These are phyloP conservation scores for Dryas drummondii DNA, from an alignment of 306 rosid genomes.

Conservation along the genomic window DNA sequence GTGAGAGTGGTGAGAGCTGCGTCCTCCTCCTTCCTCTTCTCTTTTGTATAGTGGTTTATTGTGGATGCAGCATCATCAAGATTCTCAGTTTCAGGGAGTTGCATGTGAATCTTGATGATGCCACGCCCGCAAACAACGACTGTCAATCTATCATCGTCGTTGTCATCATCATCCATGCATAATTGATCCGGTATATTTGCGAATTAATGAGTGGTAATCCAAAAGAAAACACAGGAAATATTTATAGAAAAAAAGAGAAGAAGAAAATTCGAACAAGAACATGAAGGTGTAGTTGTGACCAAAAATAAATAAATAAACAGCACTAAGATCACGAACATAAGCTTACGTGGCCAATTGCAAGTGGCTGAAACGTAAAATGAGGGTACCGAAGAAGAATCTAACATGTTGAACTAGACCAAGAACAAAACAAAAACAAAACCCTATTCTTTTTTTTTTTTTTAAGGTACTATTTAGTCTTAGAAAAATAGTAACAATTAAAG, in stretches of 20 bases:
- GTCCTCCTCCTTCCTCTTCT: neutral
- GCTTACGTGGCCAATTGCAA: conserved; percentile 45
- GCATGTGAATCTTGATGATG: conserved; percentile 93
- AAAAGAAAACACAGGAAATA: neutral
- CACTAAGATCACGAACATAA: conserved; percentile 42
- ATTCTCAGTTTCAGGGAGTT: conserved; percentile 60
- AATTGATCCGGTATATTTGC: neutral
- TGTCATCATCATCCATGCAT: neutral
- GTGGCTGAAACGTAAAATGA: conserved; percentile 37
- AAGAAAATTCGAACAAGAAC: neutral
- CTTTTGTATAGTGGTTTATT: conserved; percentile 57
- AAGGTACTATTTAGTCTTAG: neutral
- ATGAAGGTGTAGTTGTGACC: neutral
- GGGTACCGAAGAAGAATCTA: conserved; percentile 48
- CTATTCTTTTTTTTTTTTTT: neutral
- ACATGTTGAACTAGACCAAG: conserved; percentile 18
- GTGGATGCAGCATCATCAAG: conserved; percentile 99
- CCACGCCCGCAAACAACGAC: conserved; percentile 92
- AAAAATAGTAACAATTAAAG: neutral
- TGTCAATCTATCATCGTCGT: conserved; percentile 19
- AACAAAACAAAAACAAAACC: conserved; percentile 36
- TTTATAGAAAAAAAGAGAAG: neutral
- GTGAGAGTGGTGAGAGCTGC: neutral
- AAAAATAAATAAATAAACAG: neutral
- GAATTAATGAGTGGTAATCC: neutral